Percentiles rank a stretch among this genome's conserved stretches.
Conservation (phyloP, 306 rosid species). For the Adenanthera pavonina region DNA sequence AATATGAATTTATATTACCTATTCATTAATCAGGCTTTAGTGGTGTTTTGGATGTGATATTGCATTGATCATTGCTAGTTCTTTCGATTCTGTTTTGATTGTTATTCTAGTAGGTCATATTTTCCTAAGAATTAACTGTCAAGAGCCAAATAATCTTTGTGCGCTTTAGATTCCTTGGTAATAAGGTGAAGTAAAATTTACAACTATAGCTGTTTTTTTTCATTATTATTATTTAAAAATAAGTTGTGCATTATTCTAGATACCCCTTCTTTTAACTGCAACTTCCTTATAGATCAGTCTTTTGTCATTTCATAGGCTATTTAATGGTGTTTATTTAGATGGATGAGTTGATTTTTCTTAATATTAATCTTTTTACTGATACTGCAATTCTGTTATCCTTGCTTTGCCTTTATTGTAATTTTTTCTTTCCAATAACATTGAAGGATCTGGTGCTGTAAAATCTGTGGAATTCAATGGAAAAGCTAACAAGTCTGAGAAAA, state of each 20-base stretch:
- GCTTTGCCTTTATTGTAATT: not conserved
- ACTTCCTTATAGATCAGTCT: not conserved
- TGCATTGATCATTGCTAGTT: not conserved
- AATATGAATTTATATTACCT: not conserved
- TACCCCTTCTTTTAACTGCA: not conserved
- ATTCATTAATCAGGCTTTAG: not conserved
- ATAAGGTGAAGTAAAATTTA: conserved; percentile 13
- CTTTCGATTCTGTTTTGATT: conserved; percentile 4
- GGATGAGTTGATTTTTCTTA: not conserved
- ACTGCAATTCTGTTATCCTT: not conserved
- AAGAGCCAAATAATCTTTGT: conserved; percentile 1
- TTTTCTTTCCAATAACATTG: conserved; percentile 14
- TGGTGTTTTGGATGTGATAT: not conserved
- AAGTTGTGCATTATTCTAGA: conserved; percentile 12
- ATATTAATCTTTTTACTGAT: not conserved
- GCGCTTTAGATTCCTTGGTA: not conserved
- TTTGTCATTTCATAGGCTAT: not conserved
- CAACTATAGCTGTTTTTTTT: not conserved
- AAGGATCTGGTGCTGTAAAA: conserved; percentile 57
- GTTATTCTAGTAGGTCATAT: not conserved
- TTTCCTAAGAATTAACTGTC: not conserved
- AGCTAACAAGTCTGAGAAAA: conserved; percentile 67
- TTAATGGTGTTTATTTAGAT: not conserved
- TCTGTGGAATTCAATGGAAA: conserved; percentile 51
- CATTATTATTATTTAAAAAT: not conserved